phyloP scores from a whole-genome alignment of 257 asterid species.

The Solanum gracilifrons region DNA sequence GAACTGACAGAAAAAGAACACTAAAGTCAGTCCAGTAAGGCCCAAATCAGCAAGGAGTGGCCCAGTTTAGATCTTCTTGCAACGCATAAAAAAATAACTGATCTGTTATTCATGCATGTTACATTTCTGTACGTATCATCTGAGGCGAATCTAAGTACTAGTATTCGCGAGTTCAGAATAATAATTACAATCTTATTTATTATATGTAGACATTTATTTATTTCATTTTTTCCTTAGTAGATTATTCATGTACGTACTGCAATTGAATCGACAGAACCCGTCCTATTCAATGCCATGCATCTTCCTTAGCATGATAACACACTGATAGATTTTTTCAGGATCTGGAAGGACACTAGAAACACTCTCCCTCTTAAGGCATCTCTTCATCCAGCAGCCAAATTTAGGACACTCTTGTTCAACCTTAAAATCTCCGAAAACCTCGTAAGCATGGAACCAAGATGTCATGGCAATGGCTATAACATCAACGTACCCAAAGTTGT shows the following conservation, averaged over 20 bases:
- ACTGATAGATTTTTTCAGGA: constrained; percentile 32
- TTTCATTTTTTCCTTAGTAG: background rate
- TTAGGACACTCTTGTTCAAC: constrained; percentile 50
- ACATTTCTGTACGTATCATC: background rate
- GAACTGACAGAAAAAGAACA: background rate
- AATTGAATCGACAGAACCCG: background rate
- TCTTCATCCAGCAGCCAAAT: constrained; percentile 45
- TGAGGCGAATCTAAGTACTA: background rate
- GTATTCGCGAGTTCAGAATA: background rate
- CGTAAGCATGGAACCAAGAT: constrained; percentile 55
- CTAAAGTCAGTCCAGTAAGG: background rate
- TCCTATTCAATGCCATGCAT: constrained; percentile 50
- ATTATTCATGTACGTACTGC: background rate
- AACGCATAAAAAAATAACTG: background rate
- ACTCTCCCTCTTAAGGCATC: constrained; percentile 44
- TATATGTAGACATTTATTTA: background rate
- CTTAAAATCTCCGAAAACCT: constrained; percentile 52
- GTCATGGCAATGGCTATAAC: constrained; percentile 31
- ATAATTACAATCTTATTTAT: background rate
- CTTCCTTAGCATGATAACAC: constrained; percentile 40
- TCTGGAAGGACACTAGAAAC: constrained; percentile 41
- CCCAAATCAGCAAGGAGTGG: background rate
- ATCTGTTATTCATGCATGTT: background rate
- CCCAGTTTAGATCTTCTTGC: background rate
- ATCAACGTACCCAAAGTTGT: constrained; percentile 50